phyloP scores from a whole-genome alignment of 352 stramenopile genomes.

The Pythium coloratum region DNA sequence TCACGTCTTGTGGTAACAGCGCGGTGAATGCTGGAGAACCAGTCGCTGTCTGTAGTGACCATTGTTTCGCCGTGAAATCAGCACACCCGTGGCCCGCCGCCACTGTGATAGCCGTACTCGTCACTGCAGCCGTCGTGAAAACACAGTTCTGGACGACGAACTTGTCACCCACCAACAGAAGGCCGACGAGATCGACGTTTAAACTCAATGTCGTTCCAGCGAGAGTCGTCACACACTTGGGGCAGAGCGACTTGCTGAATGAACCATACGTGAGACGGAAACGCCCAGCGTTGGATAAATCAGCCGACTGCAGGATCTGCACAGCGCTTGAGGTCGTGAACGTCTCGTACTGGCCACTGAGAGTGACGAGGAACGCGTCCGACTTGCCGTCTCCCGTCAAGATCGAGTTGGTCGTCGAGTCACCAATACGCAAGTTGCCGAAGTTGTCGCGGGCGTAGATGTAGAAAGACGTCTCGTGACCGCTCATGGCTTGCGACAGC shows the following conservation, averaged over 20 bases:
- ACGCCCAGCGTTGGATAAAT: slow-evolving; percentile 33
- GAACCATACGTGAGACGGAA: slow-evolving; percentile 78
- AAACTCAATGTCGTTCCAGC: slow-evolving; percentile 53
- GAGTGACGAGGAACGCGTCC: slow-evolving; percentile 91
- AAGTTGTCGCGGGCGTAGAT: slow-evolving; percentile 92
- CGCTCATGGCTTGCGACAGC: slow-evolving; percentile 81
- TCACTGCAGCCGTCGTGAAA: slow-evolving; percentile 53
- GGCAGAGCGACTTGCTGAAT: slow-evolving; percentile 55
- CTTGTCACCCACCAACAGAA: slow-evolving; percentile 53
- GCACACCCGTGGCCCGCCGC: slow-evolving; percentile 55
- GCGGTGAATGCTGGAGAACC: slow-evolving; percentile 45
- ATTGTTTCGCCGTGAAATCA: slow-evolving; percentile 43
- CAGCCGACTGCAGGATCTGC: slow-evolving; percentile 50
- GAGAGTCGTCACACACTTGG: slow-evolving; percentile 54
- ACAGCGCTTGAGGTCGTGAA: slow-evolving; percentile 90
- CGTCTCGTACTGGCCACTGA: slow-evolving; percentile 65
- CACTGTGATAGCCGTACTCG: slow-evolving; percentile 50
- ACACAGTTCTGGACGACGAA: slow-evolving; percentile 75
- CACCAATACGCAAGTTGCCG: slow-evolving; percentile 88
- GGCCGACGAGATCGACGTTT: slow-evolving; percentile 57
- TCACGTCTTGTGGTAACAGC: slow-evolving; percentile 61
- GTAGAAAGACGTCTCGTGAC: slow-evolving; percentile 80
- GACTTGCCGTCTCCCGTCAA: slow-evolving; percentile 81
- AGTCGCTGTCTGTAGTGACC: slow-evolving; percentile 40
- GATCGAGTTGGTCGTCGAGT: slow-evolving; percentile 65